These are phyloP conservation scores for Alloteropsis semialata DNA, from an alignment of 176 grass and related monocot species.

Conservation along the genomic window DNA sequence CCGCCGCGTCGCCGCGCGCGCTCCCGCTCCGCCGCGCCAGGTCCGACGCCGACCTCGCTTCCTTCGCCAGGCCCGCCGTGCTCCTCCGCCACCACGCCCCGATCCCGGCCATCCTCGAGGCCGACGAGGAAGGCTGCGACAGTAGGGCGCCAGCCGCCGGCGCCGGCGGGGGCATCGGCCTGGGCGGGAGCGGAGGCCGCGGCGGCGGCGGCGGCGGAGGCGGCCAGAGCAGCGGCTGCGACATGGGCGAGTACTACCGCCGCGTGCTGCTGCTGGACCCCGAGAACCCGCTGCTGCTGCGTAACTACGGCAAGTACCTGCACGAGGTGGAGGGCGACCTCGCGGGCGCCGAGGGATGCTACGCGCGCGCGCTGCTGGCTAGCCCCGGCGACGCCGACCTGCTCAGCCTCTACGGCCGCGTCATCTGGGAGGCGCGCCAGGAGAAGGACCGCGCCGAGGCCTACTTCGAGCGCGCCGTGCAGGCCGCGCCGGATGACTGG, in stretches of 20 bases:
- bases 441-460: conserved; percentile 56
- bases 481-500: conserved; percentile 83
- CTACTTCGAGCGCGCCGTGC: conserved; percentile 72
- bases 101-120: conserved; percentile 3
- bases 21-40: conserved; percentile 50
- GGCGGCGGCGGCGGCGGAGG: neutral
- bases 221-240: conserved; percentile 27
- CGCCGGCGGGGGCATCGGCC: conserved; percentile 41
- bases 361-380: conserved; percentile 65
- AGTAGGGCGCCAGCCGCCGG: conserved; percentile 29
- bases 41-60: conserved; percentile 55
- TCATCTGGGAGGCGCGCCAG: conserved; percentile 67
- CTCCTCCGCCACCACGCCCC: conserved; percentile 14
- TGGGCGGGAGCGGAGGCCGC: conserved; percentile 1
- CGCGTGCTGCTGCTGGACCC: conserved; percentile 65
- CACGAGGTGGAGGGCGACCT: conserved; percentile 80
- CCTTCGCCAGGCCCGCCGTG: neutral
- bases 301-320: conserved; percentile 85
- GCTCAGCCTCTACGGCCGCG: conserved; percentile 71
- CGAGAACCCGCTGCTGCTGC: conserved; percentile 64
- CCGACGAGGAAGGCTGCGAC: neutral
- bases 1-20: neutral
- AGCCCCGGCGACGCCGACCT: conserved; percentile 68
- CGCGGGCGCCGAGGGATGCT: conserved; percentile 66
- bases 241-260: conserved; percentile 65